These are phyloP conservation scores for Podospora anserina DNA, from an alignment of 495 filamentous ascomycete genomes.

Conservation along the genomic window DNA sequence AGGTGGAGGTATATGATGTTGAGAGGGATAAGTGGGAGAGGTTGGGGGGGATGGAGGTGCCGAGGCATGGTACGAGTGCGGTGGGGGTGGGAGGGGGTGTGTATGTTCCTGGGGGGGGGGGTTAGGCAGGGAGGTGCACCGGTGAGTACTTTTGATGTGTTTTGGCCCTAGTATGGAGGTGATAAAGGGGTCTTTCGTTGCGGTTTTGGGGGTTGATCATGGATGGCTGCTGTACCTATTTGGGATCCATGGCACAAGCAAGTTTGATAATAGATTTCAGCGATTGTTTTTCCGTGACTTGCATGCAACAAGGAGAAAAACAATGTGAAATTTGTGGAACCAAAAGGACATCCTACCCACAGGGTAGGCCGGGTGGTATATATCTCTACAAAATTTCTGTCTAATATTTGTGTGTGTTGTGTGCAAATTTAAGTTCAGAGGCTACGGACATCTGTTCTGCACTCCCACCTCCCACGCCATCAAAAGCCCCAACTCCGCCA, in stretches of 20 bases:
- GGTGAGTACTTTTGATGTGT: constrained; percentile 28
- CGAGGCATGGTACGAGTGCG: constrained; percentile 38
- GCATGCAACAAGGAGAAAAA: too few relatives aligned
- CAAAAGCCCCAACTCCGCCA: not conserved
- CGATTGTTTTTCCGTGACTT: too few relatives aligned
- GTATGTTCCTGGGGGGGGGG: constrained; percentile 35
- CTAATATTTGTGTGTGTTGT: too few relatives aligned
- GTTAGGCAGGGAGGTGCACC: constrained; percentile 24
- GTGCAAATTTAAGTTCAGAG: not conserved
- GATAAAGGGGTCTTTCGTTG: not conserved
- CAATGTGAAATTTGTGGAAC: too few relatives aligned
- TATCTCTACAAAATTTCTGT: too few relatives aligned
- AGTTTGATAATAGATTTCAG: not conserved
- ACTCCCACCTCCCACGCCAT: not conserved
- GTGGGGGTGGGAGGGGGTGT: constrained; percentile 31
- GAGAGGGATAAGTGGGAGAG: constrained; percentile 31
- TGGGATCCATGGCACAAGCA: not conserved
- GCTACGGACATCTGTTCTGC: not conserved
- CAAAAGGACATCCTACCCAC: too few relatives aligned
- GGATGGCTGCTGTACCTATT: too few relatives aligned
- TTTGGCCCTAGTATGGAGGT: constrained; percentile 8
- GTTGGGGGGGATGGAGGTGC: constrained; percentile 29
- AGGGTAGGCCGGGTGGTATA: too few relatives aligned
- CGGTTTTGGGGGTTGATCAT: too few relatives aligned
- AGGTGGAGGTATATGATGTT: constrained; percentile 40